Evolutionary conservation across 371 early-diverging fungal genomes (phyloP).

Genomic region (Mortierella sp.): DNA sequence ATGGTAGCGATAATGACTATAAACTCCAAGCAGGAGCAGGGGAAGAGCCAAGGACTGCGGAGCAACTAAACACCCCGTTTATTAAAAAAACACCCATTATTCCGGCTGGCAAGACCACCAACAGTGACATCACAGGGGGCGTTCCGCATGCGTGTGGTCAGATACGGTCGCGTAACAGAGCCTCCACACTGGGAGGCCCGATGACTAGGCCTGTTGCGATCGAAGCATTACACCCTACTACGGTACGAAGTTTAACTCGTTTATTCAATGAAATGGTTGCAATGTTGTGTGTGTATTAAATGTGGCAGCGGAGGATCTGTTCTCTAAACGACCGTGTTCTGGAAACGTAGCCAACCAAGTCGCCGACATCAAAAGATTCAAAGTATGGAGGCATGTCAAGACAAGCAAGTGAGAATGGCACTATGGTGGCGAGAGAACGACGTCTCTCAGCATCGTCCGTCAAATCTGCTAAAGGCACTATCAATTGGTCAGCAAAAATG

Average conservation of each 20-base stretch:
- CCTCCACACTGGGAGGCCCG: conserved; percentile 30
- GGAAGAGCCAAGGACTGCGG: too few relatives aligned
- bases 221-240: neutral
- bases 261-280: neutral
- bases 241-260: conserved; percentile 9
- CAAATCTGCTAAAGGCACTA: conserved; percentile 27
- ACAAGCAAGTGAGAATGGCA: conserved; percentile 36
- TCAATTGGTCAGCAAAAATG: conserved; percentile 38
- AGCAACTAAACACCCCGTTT: too few relatives aligned
- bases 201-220: conserved; percentile 7
- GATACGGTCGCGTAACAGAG: conserved; percentile 26
- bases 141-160: too few relatives aligned
- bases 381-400: conserved; percentile 20
- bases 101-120: neutral
- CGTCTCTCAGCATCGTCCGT: conserved; percentile 34
- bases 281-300: too few relatives aligned
- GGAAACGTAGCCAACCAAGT: conserved; percentile 8
- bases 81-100: too few relatives aligned
- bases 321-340: neutral
- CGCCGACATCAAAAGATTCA: conserved; percentile 16
- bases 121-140: conserved; percentile 4
- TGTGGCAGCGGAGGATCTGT: too few relatives aligned
- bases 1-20: too few relatives aligned
- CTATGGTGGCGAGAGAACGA: conserved; percentile 19
- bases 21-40: too few relatives aligned